Conservation (phyloP, 2,329 filamentous ascomycete species). For the Elsinoe necatrix region DNA sequence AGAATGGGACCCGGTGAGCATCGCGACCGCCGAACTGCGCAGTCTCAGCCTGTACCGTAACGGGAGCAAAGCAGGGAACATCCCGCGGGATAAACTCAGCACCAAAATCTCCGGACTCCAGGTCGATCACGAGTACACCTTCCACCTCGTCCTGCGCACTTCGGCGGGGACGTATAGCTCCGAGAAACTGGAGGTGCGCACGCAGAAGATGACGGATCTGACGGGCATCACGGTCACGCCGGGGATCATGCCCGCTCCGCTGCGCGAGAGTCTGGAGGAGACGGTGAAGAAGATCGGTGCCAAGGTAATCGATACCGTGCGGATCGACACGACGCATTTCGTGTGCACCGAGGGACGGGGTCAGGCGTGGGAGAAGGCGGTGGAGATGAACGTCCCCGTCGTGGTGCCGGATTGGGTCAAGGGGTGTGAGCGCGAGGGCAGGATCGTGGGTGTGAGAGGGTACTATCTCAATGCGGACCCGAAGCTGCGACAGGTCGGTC, state of each 20-base stretch:
- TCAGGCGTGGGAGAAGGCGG: constrained; percentile 86
- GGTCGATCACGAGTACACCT: constrained; percentile 93
- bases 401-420: constrained; percentile 96
- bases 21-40: constrained; percentile 85
- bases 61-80: constrained; percentile 90
- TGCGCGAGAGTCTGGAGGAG: constrained; percentile 62
- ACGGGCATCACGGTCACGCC: constrained; percentile 92
- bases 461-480: constrained; percentile 90
- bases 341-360: constrained; percentile 91
- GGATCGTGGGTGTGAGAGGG: constrained; percentile 86
- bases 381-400: constrained; percentile 96
- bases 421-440: constrained; percentile 86
- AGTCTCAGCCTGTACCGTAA: constrained; percentile 90
- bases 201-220: constrained; percentile 97
- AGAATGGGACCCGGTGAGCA: constrained; percentile 91
- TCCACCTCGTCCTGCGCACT: constrained; percentile 85
- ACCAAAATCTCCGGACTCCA: constrained; percentile 95
- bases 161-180: constrained; percentile 79
- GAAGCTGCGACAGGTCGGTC: constrained; percentile 47
- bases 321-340: constrained; percentile 98
- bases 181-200: constrained; percentile 76
- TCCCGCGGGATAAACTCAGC: constrained; percentile 82
- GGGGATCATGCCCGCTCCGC: constrained; percentile 67
- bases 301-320: constrained; percentile 78
- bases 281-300: constrained; percentile 85